Base-by-base conservation (phyloP, 2,329 filamentous ascomycete species). In the Nothophaeocryptopus gaeumannii region DNA sequence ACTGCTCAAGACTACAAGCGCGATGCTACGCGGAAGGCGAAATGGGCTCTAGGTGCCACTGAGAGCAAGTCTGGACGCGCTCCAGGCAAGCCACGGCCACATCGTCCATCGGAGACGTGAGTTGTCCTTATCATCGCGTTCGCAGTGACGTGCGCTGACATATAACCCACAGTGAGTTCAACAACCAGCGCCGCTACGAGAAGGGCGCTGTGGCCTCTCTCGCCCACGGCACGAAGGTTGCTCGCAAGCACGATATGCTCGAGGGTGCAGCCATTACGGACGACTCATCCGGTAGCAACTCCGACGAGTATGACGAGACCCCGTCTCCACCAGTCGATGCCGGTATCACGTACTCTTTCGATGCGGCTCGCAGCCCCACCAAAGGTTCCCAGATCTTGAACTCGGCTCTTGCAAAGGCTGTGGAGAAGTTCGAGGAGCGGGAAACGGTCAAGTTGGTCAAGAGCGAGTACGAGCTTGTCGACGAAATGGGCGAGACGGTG, bases 371-470 rank as follows among this genome's bases (percentile, higher is more conserved):
- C 14, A 75, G 75, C 20, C 78, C 78, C 12, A 72, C 67, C 51
- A 70, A 75, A 30, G 80, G 80, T 35, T 78, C 78, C 66, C 78
- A 80, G 62, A 75, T 84, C 62, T 71, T 84, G 41, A 77, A 77
- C 51, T 71, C 72, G 12, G 80, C 81, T 9, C 70, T 84, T 31
- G 74, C 72, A 47, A 76, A 80, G 65, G 81, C 81, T 1, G 76
- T 83, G 35, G 76, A 81, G 70, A 75, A 74, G 55, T 84, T 76
- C 62, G 80, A 84, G 68, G 78, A 75, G 54, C 76, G 76, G 59
- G 77, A 81, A 68, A 83, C 79, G 2, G 78, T 81, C 67, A 80
- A 81, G 68, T 65, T 84, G 40, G 76, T 81, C 64, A 78, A 77
- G 69, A 73, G 74, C 48, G 80, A 83, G 68, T 84, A 83, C 59